Conservation (phyloP, 306 rosid genomes). For the Glycine tomentella region DNA sequence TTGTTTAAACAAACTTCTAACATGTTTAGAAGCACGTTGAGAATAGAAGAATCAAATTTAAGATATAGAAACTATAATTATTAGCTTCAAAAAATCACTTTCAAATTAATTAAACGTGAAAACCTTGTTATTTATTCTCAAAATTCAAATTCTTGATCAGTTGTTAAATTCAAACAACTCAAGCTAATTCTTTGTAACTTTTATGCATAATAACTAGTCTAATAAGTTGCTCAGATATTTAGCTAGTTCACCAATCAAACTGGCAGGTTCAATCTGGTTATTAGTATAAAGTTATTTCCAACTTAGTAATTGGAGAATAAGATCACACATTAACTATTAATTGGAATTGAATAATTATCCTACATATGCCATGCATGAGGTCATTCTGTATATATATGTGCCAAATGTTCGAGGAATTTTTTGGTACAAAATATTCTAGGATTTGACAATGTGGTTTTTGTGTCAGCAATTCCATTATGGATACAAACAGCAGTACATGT, state of each 20-base stretch:
- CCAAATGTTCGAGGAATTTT: conserved; percentile 13
- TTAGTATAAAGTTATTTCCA: background rate
- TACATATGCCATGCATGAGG: background rate
- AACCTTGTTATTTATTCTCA: too few relatives aligned
- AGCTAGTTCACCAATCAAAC: background rate
- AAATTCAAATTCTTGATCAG: too few relatives aligned
- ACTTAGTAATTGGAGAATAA: background rate
- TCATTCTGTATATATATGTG: background rate
- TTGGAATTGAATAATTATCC: background rate
- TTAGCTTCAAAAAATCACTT: too few relatives aligned
- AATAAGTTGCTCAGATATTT: too few relatives aligned
- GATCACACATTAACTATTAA: conserved; percentile 11
- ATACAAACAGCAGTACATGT: conserved; percentile 2
- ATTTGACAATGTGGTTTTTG: conserved; percentile 36
- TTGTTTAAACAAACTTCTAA: background rate
- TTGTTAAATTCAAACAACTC: background rate
- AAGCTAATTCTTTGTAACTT: too few relatives aligned
- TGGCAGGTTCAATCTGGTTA: background rate
- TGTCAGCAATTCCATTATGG: conserved; percentile 41
- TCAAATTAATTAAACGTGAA: too few relatives aligned
- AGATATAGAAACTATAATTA: too few relatives aligned
- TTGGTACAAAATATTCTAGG: conserved; percentile 11
- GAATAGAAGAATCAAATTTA: too few relatives aligned
- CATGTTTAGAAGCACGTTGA: too few relatives aligned
- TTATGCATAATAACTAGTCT: too few relatives aligned